Evolutionary conservation across 78 protist species (phyloP), one percentile per base, ranked within the genome.

Genomic region (Chrysochromulina parva): DNA sequence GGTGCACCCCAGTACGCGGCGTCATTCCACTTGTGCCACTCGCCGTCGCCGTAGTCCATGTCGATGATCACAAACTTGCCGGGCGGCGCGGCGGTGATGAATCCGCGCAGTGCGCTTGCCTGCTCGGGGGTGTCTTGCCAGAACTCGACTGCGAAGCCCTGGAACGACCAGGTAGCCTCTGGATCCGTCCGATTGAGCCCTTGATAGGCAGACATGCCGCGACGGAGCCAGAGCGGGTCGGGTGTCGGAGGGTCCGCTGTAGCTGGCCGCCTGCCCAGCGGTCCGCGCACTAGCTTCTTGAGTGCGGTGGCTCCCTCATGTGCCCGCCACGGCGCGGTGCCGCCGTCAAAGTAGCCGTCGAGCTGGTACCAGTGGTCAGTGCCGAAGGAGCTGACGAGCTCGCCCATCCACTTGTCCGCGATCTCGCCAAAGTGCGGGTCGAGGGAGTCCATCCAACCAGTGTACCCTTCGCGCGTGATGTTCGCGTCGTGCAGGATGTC

Each of bases 401-500:
- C 53, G 19, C 4, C 17, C 81, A 73, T 73, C 81, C 81, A 73
- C 24, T 5, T 16, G 53, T 73, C 81, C 17, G 81, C 81, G 14
- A 73, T 24, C 17, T 11, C 17, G 50, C n/a, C 81, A 14, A 73
- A 73, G 57, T 13, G 81, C 53, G 81, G 81, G 81, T 73, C 81
- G 81, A 73, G 81, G 13, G 81, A 73, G 28, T 73, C 81, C 81
- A 73, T 73, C 81, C 81, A 73, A 14, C 81, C 81, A 14, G 81
- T 73, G 81, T 9, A 28, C 14, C 81, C 81, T 10, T 5, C 50
- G n/a, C 9, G 10, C 17, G 81, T 73, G 81, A 73, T 73, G 53
- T 73, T 73, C 57, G 81, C 38, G 53, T 73, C 81, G 38, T 28
- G 14, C 9, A 47, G 81, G 50, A n/a, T 38, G 11, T 3, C 53